These are phyloP conservation scores for Adansonia rubrostipa DNA, from an alignment of 441 rosid genomes.

Conservation along the genomic window DNA sequence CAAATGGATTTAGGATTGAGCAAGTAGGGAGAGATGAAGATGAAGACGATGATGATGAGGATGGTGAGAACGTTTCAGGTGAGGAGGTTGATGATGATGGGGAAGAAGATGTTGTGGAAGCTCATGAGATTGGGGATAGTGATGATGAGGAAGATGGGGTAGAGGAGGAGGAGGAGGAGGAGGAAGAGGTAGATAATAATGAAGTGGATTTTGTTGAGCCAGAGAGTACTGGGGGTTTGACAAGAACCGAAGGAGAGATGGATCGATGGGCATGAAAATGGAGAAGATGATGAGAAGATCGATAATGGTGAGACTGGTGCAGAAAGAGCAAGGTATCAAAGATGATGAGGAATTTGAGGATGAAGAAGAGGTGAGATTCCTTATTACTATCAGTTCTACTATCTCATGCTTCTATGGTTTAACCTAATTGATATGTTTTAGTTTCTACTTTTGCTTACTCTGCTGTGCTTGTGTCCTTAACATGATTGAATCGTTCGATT, in stretches of 20 bases:
- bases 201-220: conserved; percentile 49
- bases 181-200: conserved; percentile 66
- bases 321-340: conserved; percentile 60
- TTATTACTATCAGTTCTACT: background rate
- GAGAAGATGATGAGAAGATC: conserved; percentile 58
- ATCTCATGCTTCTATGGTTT: background rate
- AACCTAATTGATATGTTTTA: background rate
- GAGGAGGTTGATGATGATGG: conserved; percentile 58
- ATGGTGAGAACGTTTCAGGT: conserved; percentile 41
- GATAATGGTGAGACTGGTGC: conserved; percentile 70
- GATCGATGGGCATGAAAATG: conserved; percentile 82
- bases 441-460: background rate
- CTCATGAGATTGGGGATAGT: conserved; percentile 50
- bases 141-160: conserved; percentile 57
- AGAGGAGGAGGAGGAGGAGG: conserved; percentile 51
- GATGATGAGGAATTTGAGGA: conserved; percentile 57
- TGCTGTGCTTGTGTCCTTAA: background rate
- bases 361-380: conserved; percentile 64
- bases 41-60: conserved; percentile 45
- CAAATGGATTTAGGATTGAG: conserved; percentile 53
- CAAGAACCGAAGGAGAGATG: conserved; percentile 52
- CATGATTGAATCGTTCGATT: background rate
- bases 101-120: conserved; percentile 56
- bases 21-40: conserved; percentile 37
- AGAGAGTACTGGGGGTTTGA: conserved; percentile 47